Percentiles rank a stretch among this genome's conserved stretches.
Evolutionary conservation across 169 alveolate genomes (phyloP).

Genomic region (Plasmodium inui): DNA sequence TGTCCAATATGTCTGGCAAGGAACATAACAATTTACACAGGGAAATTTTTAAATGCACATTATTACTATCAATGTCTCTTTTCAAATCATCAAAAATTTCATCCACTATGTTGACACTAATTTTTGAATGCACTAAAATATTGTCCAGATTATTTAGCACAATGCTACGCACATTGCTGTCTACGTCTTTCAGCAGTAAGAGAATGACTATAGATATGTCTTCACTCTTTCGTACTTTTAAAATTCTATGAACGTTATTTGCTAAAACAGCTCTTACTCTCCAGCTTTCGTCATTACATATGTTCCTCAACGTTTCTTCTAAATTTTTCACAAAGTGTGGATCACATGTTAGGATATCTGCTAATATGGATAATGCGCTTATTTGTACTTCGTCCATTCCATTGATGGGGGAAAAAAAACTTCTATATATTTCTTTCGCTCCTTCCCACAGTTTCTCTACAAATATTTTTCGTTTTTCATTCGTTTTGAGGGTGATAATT

Average conservation of each 20-base stretch:
- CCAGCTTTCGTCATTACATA: constrained; percentile 76
- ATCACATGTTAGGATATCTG: constrained; percentile 46
- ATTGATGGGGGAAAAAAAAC: constrained; percentile 55
- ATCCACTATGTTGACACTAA: constrained; percentile 45
- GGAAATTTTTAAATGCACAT: constrained; percentile 72
- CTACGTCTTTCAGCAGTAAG: constrained; percentile 68
- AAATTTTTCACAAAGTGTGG: constrained; percentile 27
- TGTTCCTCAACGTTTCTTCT: constrained; percentile 36
- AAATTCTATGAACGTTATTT: constrained; percentile 51
- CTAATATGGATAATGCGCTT: constrained; percentile 65
- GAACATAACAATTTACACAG: constrained; percentile 62
- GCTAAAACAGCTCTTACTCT: constrained; percentile 72
- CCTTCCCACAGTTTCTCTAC: constrained; percentile 42
- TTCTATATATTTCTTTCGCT: constrained; percentile 47
- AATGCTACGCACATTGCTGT: constrained; percentile 73
- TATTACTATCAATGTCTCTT: constrained; percentile 75
- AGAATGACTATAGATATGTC: constrained; percentile 38
- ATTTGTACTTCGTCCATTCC: constrained; percentile 77
- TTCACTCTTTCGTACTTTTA: constrained; percentile 19
- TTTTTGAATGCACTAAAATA: constrained; percentile 46
- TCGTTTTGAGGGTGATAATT: neutral
- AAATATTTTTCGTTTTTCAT: constrained; percentile 17
- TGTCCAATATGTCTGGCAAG: constrained; percentile 72
- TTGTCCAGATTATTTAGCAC: constrained; percentile 51
- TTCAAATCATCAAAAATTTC: constrained; percentile 75